These are phyloP conservation scores for Cicer chorassanicum DNA, from an alignment of 306 rosid genomes.

Conservation along the genomic window DNA sequence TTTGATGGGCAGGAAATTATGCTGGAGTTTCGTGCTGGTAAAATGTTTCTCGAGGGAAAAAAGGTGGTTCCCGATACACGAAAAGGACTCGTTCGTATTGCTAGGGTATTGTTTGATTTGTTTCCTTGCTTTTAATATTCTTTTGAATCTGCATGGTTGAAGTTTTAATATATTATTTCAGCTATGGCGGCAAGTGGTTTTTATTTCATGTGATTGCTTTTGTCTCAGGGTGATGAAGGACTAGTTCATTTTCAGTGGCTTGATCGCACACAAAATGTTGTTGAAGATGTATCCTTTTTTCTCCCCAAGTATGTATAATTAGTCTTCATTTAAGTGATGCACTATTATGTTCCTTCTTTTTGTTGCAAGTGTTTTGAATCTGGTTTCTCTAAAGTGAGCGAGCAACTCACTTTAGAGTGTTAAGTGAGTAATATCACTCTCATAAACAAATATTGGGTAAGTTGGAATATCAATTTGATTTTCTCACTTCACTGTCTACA, in stretches of 20 bases:
- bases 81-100: conserved; percentile 89
- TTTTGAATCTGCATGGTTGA: conserved; percentile 4
- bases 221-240: conserved; percentile 87
- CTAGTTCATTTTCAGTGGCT: conserved; percentile 93
- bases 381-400: too few species aligned
- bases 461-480: too few species aligned
- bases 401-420: too few species aligned
- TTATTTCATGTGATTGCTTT: conserved; percentile 12
- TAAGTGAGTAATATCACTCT: too few species aligned
- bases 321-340: conserved; percentile 14
- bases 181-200: neutral
- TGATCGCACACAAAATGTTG: conserved; percentile 74
- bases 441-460: too few species aligned
- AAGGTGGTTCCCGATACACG: conserved; percentile 79
- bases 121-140: neutral
- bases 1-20: conserved; percentile 68
- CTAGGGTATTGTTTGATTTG: conserved; percentile 57
- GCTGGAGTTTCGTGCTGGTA: conserved; percentile 95
- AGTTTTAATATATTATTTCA: conserved; percentile 8
- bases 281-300: conserved; percentile 90
- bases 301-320: conserved; percentile 2
- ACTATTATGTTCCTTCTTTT: conserved; percentile 17
- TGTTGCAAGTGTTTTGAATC: neutral
- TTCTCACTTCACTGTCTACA: too few species aligned
- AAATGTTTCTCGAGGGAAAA: conserved; percentile 77